Conservation (phyloP, 495 filamentous ascomycete species). For the Talaromyces liani region DNA sequence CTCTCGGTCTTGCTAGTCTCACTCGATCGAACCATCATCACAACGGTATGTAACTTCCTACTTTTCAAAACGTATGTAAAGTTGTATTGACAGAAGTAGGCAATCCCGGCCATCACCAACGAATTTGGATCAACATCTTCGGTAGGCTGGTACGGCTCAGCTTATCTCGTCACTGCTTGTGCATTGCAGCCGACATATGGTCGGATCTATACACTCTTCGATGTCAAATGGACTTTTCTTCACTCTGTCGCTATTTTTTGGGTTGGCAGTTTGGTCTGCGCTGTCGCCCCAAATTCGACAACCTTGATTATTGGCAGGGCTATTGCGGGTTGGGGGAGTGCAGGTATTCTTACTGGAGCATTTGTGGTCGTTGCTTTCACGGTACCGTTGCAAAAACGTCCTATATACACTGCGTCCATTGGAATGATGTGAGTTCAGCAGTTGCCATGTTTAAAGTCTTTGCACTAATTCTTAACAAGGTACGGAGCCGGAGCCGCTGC, state of each 20-base stretch:
- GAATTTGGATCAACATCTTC: conserved; percentile 37
- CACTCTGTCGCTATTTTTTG: conserved; percentile 48
- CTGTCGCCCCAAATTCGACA: conserved; percentile 52
- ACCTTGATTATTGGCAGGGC: conserved; percentile 66
- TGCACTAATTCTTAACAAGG: background rate
- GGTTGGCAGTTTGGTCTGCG: conserved; percentile 60
- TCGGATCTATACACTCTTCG: conserved; percentile 24
- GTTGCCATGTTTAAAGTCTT: background rate
- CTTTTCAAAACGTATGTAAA: conserved; percentile 30
- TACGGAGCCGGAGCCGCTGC: conserved; percentile 22
- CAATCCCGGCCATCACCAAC: conserved; percentile 39
- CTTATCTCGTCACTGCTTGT: conserved; percentile 44
- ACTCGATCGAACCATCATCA: conserved; percentile 42
- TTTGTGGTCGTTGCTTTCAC: conserved; percentile 6
- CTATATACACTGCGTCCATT: conserved; percentile 7
- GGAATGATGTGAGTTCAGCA: conserved; percentile 1
- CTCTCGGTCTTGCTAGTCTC: conserved; percentile 44
- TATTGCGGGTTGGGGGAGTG: conserved; percentile 58
- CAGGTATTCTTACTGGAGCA: conserved; percentile 19
- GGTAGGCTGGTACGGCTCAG: conserved; percentile 44
- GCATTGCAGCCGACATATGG: conserved; percentile 27
- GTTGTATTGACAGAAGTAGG: conserved; percentile 10
- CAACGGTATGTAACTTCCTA: conserved; percentile 15
- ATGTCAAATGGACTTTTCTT: conserved; percentile 13
- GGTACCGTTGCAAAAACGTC: conserved; percentile 5